These are phyloP conservation scores for Lichtheimia corymbifera DNA, from an alignment of 371 early-diverging fungal species.

Conservation along the genomic window DNA sequence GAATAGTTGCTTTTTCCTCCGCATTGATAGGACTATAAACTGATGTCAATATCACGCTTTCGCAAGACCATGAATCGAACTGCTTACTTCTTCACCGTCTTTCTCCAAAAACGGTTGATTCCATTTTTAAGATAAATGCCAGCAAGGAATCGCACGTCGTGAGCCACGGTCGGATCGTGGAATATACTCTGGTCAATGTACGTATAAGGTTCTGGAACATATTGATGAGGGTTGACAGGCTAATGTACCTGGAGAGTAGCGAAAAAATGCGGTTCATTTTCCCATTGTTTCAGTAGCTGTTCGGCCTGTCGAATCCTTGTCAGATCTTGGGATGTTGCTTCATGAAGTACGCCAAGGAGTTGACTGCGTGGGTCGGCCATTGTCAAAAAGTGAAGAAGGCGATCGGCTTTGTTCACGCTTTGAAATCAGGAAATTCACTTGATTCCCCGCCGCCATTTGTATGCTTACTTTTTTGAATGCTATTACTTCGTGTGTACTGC, in stretches of 20 bases:
- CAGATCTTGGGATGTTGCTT: conserved; percentile 74
- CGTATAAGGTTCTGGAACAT: background rate
- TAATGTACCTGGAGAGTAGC: conserved; percentile 66
- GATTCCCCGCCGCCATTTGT: too few species aligned
- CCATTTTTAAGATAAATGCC: conserved; percentile 88
- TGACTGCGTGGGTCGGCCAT: conserved; percentile 63
- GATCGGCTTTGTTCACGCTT: too few species aligned
- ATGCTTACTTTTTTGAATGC: too few species aligned
- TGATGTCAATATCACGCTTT: too few species aligned
- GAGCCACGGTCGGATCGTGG: conserved; percentile 62
- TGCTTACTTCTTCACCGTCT: conserved; percentile 69
- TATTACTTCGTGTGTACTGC: too few species aligned
- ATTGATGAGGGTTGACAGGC: too few species aligned
- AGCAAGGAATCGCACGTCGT: conserved; percentile 75
- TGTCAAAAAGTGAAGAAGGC: conserved; percentile 3
- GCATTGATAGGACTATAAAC: conserved; percentile 58
- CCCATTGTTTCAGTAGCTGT: conserved; percentile 75
- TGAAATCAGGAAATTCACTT: too few species aligned
- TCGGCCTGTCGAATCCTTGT: conserved; percentile 68
- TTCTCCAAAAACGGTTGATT: conserved; percentile 87
- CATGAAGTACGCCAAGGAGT: conserved; percentile 56
- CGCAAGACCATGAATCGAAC: background rate
- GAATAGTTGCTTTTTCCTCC: conserved; percentile 71
- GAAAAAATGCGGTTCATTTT: conserved; percentile 71
- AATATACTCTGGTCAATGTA: conserved; percentile 70